Percentiles rank a stretch among this genome's conserved stretches.
Evolutionary conservation across 345 rosid genomes (phyloP).

Genomic region (Lepidium aucheri): DNA sequence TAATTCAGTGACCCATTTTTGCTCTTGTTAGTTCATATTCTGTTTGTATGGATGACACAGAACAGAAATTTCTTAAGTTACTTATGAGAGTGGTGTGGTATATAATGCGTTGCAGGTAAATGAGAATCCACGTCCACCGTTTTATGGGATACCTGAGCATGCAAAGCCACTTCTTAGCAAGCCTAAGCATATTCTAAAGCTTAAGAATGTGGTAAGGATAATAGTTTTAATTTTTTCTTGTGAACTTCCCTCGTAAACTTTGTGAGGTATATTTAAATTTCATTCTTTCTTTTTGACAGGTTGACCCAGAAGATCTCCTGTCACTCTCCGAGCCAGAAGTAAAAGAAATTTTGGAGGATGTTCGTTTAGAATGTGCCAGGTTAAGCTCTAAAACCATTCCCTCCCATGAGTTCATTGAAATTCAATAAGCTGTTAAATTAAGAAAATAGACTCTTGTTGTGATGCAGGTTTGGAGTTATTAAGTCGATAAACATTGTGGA

Average conservation of each 20-base stretch:
- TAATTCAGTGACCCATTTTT: conserved; percentile 25
- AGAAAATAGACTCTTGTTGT: conserved; percentile 8
- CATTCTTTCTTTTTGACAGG: conserved; percentile 35
- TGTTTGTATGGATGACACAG: conserved; percentile 7
- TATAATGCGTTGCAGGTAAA: conserved; percentile 33
- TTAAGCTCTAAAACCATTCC: conserved; percentile 21
- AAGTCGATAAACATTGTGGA: conserved; percentile 62
- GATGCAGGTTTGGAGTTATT: conserved; percentile 85
- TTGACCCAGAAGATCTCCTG: conserved; percentile 42
- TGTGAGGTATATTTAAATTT: background rate
- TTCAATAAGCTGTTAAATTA: background rate
- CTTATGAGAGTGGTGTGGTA: conserved; percentile 24
- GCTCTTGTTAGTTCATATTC: background rate
- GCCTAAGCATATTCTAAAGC: conserved; percentile 69
- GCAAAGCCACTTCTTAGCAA: conserved; percentile 74
- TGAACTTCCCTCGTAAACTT: background rate
- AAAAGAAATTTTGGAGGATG: conserved; percentile 79
- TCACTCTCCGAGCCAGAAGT: conserved; percentile 48
- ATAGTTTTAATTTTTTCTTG: background rate
- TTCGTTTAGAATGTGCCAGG: conserved; percentile 86
- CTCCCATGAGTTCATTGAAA: conserved; percentile 15
- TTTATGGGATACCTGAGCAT: conserved; percentile 57
- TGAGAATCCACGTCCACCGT: conserved; percentile 32
- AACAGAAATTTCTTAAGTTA: conserved; percentile 1
- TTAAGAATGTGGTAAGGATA: conserved; percentile 71